phyloP scores from a whole-genome alignment of 306 rosid genomes.

The Citrullus colocynthis region DNA sequence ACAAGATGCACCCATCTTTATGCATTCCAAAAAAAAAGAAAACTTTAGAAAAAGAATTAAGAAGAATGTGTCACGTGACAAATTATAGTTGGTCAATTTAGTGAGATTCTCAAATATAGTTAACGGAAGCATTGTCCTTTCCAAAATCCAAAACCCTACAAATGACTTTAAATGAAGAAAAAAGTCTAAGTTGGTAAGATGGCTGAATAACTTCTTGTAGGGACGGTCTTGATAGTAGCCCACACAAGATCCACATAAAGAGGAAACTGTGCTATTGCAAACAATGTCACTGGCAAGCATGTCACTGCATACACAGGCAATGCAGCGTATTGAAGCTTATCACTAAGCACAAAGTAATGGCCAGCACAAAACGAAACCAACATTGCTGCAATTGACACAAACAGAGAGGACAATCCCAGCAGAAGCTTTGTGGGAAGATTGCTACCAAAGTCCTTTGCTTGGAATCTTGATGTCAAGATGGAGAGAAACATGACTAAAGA shows the following conservation, averaged over 20 bases:
- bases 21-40: neutral
- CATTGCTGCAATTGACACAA: conserved; percentile 33
- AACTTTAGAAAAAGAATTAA: too few relatives aligned
- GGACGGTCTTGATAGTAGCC: conserved; percentile 14
- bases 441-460: conserved; percentile 21
- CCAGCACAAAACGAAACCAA: conserved; percentile 32
- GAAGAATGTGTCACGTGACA: too few relatives aligned
- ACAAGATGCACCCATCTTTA: too few relatives aligned
- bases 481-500: conserved; percentile 42
- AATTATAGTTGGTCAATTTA: too few relatives aligned
- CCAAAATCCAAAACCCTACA: neutral
- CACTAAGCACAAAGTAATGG: conserved; percentile 26
- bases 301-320: conserved; percentile 23
- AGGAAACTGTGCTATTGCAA: conserved; percentile 31
- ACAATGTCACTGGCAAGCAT: conserved; percentile 29
- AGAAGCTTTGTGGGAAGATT: conserved; percentile 30
- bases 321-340: conserved; percentile 10
- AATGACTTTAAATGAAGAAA: too few relatives aligned
- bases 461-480: conserved; percentile 30
- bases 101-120: too few relatives aligned
- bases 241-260: conserved; percentile 29
- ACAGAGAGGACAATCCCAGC: conserved; percentile 28
- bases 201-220: neutral
- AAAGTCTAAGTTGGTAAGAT: neutral
- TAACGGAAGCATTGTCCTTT: too few relatives aligned